Evolutionary conservation across 2,329 filamentous ascomycete species (phyloP).

Genomic region (Pleurostoma richardsiae): DNA sequence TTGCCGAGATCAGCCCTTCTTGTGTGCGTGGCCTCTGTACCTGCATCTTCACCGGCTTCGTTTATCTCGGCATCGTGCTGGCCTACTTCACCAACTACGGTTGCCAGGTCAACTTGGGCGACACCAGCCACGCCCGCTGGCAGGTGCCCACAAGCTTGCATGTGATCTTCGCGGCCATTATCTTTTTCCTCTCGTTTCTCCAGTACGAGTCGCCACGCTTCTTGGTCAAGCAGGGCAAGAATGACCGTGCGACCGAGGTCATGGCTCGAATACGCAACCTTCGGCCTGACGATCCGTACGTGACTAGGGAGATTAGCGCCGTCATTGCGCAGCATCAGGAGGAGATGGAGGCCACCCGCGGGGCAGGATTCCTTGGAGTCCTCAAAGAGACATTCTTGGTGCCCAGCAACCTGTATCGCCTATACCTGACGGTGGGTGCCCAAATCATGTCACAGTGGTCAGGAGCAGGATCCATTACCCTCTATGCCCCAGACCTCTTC

Average conservation of each 20-base stretch:
- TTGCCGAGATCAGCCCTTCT: constrained; percentile 67
- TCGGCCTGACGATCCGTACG: constrained; percentile 52
- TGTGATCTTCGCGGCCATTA: constrained; percentile 70
- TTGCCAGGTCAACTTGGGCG: constrained; percentile 41
- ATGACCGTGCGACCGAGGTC: constrained; percentile 50
- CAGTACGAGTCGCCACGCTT: constrained; percentile 67
- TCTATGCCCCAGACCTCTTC: constrained; percentile 73
- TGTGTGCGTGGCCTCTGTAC: constrained; percentile 70
- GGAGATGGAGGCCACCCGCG: constrained; percentile 67
- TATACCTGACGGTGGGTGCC: constrained; percentile 63
- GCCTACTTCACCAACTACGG: constrained; percentile 74
- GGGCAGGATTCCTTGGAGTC: constrained; percentile 58
- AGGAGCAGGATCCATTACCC: constrained; percentile 68
- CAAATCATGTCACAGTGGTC: constrained; percentile 73
- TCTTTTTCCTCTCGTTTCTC: constrained; percentile 64
- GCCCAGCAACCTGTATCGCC: constrained; percentile 66
- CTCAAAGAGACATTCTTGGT: constrained; percentile 65
- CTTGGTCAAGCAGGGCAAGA: constrained; percentile 59
- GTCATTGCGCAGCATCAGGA: constrained; percentile 64
- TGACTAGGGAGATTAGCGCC: constrained; percentile 54
- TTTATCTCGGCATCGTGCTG: constrained; percentile 74
- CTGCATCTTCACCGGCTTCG: constrained; percentile 63
- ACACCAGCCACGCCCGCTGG: constrained; percentile 44
- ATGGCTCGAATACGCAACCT: constrained; percentile 57
- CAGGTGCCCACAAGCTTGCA: constrained; percentile 67